Base-by-base conservation (phyloP, 2,329 filamentous ascomycete genomes). In the Xylariaceae sp. region DNA sequence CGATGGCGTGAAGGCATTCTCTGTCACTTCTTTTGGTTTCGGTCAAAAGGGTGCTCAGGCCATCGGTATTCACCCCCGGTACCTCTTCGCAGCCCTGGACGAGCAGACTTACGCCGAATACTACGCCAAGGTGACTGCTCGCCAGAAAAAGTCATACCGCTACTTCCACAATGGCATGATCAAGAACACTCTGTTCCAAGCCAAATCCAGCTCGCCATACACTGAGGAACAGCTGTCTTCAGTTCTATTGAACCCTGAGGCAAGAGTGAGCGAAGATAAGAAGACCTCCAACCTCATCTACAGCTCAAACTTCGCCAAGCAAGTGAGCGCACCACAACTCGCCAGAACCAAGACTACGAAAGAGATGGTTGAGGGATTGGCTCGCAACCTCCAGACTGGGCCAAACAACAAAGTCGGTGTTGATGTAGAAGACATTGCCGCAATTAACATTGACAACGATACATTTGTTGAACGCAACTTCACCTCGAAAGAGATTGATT, bases 151-250 rank as follows among this genome's bases (percentile, higher is more conserved):
- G 78, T 90, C 94, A 0, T 99, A 99, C 80, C 84, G 94, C 57
- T 97, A 89, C 83, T 96, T 95, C 85, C 95, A 99, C 76, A 95
- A 96, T 63, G 91, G 92, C 56, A 80, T 99, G 69, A 91, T 97
- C 80, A 96, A 95, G 80, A 97, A 99, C 79, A 89, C 85, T 58
- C 81, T 99, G 71, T 99, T 99, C 73, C 90, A 95, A 55, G 91
- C 95, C 70, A 99, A 99, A 84, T 81, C 81, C 66, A 85, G 91
- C 68, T 80, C 91, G 40, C 95, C 94, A 40, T 99, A 97, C 75
- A 85, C 84, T 41, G 90, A 96, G 47, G 85, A 88, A 49, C 88
- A 94, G 74, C 87, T 95, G 73, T 82, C 82, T 70, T 82, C 86
- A 57, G 87, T 99, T 59, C 90, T 97, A 72, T 83, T 99, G 59